These are phyloP conservation scores for Mortierella sp. DNA, from an alignment of 371 early-diverging fungal genomes.

Conservation along the genomic window DNA sequence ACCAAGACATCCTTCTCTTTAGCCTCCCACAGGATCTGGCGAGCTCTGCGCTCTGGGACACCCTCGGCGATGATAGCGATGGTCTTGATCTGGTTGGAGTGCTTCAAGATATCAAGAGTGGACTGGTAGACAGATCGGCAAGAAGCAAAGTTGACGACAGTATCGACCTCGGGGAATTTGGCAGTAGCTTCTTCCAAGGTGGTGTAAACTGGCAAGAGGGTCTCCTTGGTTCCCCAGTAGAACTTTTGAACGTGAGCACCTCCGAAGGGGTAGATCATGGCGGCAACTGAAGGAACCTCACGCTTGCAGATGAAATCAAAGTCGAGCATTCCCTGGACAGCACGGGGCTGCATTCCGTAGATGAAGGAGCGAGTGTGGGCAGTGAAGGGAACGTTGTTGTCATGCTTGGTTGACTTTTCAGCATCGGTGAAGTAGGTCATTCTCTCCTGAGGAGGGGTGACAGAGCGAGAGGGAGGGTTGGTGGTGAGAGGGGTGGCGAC, in stretches of 20 bases:
- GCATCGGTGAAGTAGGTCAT: slow-evolving; percentile 68
- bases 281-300: slow-evolving; percentile 91
- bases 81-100: slow-evolving; percentile 85
- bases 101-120: slow-evolving; percentile 88
- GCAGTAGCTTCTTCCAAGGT: slow-evolving; percentile 86
- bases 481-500: slow-evolving; percentile 5
- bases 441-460: slow-evolving; percentile 63
- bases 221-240: slow-evolving; percentile 99
- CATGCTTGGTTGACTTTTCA: slow-evolving; percentile 27
- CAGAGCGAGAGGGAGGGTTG: slow-evolving; percentile 42
- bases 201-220: slow-evolving; percentile 94
- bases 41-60: slow-evolving; percentile 97
- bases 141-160: slow-evolving; percentile 98
- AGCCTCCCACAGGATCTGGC: slow-evolving; percentile 90
- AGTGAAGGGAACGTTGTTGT: slow-evolving; percentile 82
- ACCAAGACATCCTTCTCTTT: slow-evolving; percentile 86
- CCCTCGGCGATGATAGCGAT: slow-evolving; percentile 98
- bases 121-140: slow-evolving; percentile 94
- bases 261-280: slow-evolving; percentile 99
- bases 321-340: slow-evolving; percentile 99
- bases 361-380: slow-evolving; percentile 91
- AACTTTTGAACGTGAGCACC: slow-evolving; percentile 98
- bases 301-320: slow-evolving; percentile 99
- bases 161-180: slow-evolving; percentile 93
- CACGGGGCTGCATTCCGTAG: slow-evolving; percentile 98